Base-by-base conservation (phyloP, 805 yeast species). In the Myxozyma melibiosi region DNA sequence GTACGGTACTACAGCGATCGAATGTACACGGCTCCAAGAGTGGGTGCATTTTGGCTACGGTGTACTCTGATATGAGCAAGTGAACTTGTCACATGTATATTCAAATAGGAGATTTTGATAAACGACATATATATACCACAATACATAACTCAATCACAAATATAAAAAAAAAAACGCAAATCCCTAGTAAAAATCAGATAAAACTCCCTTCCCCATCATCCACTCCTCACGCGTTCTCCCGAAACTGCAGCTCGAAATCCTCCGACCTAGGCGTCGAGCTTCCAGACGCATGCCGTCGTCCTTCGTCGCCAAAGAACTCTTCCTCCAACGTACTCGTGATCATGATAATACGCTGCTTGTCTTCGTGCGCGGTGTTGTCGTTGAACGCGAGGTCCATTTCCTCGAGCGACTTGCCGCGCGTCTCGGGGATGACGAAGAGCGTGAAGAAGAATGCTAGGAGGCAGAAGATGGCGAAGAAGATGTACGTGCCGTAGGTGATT, bases 401-500 rank as follows among this genome's bases (percentile, higher is more conserved):
- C 41, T 59, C 63, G 6, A 59, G 51, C 30, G 63, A 33, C 20
- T 52, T 37, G 9, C 53, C 52, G 25, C 37, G n/a, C 16, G 63
- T 59, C 37, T 59, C 63, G 18, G 63, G 63, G 8, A 58, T 40
- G 18, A 58, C 44, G 9, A 47, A 41, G 7, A 42, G 18, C 5
- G 63, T 39, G 45, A 66, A 70, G 35, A 53, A 37, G 39, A 58
- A 64, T 13, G 68, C 69, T 30, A 63, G 13, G 13, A 64, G 44
- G 49, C 68, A 65, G 58, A 67, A 65, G 14, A 48, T 60, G 37
- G 67, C 73, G 50, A 70, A 70, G 60, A 70, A 67, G 35, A 68
- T 57, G 51, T 69, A 70, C 35, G 71, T 68, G 22, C 67, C 70
- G 33, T 45, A 64, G 30, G 55, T 57, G 60, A 67, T 55, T 40